Percentiles rank a stretch among this genome's conserved stretches.
These are phyloP conservation scores for Rhodotorula graminis DNA, from an alignment of 768 basidiomycete species.

Conservation along the genomic window DNA sequence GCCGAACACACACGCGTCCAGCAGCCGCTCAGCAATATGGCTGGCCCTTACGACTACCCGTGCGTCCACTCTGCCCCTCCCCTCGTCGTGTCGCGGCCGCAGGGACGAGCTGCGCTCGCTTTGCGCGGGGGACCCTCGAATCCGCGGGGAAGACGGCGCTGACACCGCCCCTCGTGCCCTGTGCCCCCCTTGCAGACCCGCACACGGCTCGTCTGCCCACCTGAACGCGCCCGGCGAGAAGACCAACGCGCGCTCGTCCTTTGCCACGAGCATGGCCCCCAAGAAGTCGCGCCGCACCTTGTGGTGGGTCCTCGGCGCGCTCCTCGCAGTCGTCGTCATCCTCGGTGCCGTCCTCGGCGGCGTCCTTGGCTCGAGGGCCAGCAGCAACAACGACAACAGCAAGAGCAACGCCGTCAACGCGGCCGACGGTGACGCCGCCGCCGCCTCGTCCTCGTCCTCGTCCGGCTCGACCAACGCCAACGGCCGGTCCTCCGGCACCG, in stretches of 20 bases:
- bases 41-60: background rate
- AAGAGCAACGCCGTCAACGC: constrained; percentile 1
- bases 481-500: background rate
- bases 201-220: background rate
- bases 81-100: background rate
- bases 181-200: background rate
- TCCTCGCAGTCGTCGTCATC: constrained; percentile 19
- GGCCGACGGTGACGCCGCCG: background rate
- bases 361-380: constrained; percentile 31
- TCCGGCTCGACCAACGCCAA: background rate
- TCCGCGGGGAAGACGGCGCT: background rate
- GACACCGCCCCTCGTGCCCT: too few relatives aligned
- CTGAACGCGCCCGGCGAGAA: background rate
- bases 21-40: background rate
- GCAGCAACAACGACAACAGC: constrained; percentile 17
- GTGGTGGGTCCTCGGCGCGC: constrained; percentile 11
- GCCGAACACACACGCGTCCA: too few relatives aligned
- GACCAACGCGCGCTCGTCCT: background rate
- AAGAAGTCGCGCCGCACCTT: background rate
- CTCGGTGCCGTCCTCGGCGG: constrained; percentile 38
- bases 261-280: background rate
- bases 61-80: background rate
- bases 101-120: too few relatives aligned
- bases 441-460: too few relatives aligned
- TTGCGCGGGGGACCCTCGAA: background rate